These are phyloP conservation scores for Neotropicomus parvogracilis DNA, from an alignment of 1,284 basidiomycete species.

Conservation along the genomic window DNA sequence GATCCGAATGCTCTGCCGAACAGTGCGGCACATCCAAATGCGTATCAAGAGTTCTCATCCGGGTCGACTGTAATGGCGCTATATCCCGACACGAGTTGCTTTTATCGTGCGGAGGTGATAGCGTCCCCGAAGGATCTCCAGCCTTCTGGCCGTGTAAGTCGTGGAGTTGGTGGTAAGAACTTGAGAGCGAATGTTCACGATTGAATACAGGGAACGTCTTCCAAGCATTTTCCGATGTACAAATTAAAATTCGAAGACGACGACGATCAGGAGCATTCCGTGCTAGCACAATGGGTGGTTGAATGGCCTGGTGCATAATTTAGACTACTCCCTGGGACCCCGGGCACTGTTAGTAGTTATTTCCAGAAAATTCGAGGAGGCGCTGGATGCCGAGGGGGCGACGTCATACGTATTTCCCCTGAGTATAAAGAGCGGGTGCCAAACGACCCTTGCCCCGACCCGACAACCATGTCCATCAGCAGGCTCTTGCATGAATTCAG, in stretches of 20 bases:
- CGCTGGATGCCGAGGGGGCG: conserved; percentile 13
- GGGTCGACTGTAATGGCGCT: conserved; percentile 75
- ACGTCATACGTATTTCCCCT: conserved; percentile 20
- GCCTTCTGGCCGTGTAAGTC: conserved; percentile 47
- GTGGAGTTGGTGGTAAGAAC: background rate
- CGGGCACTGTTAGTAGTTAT: conserved; percentile 1
- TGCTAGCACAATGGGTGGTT: conserved; percentile 70
- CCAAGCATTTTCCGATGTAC: conserved; percentile 52
- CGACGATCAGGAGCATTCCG: conserved; percentile 71
- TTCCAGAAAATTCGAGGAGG: conserved; percentile 19
- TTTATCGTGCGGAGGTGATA: conserved; percentile 78
- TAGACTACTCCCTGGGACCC: conserved; percentile 14
- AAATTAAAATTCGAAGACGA: conserved; percentile 81
- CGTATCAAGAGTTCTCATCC: conserved; percentile 67
- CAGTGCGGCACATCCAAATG: conserved; percentile 58
- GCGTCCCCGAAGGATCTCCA: conserved; percentile 58
- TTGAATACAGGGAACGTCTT: conserved; percentile 32
- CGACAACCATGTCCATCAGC: conserved; percentile 52
- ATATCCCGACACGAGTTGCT: conserved; percentile 83
- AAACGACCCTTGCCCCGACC: background rate
- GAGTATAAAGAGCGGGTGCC: conserved; percentile 11
- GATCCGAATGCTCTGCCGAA: conserved; percentile 58
- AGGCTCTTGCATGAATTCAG: conserved; percentile 71
- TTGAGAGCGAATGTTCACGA: conserved; percentile 3
- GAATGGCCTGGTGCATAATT: conserved; percentile 56